Evolutionary conservation across 352 stramenopile species (phyloP), one percentile per base, ranked within the genome.

Genomic region (Pythium pyrilobum): DNA sequence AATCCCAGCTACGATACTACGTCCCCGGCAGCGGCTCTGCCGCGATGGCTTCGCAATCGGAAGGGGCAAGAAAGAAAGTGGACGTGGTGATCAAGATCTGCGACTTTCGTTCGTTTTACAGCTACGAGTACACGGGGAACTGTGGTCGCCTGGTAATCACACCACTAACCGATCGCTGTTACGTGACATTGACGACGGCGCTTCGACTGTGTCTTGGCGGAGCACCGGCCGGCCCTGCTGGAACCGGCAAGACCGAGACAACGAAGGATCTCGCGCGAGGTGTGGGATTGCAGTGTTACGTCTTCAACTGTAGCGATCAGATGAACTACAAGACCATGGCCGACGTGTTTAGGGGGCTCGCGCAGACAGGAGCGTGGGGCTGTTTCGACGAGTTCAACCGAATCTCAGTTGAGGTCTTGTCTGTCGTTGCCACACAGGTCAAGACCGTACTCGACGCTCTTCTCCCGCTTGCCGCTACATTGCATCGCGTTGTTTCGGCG

Each of bases 371-470:
- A 27, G 90, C 95, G 4, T 98, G 95, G 95, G 95, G 95, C 6
- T 98, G 93, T 60, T 98, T 98, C 67, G 93, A 98, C 55, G 92
- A 98, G 65, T 98, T 98, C 52, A 98, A 98, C 52, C 88, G 95
- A 31, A 98, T 98, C 64, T 94, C 89, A 8, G 96, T 98, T 31
- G 95, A 98, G 68, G 96, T 98, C 11, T 64, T 98, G 7, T 97
- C 84, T 1, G 93, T 98, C 13, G 94, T 98, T 12, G 92, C 93
- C 15, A 98, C 94, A 3, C 96, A 99, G 55, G 94, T 99, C n/a
- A 98, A 98, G 61, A 98, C 93, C 0, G 92, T 99, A 23, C 75
- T 98, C 54, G 95, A 99, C 67, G 90, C 92, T 2, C 58, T 68
- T 28, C 33, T 66, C 27, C 56, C 64, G 24, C 52, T 79, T 3